phyloP scores from a whole-genome alignment of 108 stramenopile species.

The Nitzschia sp. region DNA sequence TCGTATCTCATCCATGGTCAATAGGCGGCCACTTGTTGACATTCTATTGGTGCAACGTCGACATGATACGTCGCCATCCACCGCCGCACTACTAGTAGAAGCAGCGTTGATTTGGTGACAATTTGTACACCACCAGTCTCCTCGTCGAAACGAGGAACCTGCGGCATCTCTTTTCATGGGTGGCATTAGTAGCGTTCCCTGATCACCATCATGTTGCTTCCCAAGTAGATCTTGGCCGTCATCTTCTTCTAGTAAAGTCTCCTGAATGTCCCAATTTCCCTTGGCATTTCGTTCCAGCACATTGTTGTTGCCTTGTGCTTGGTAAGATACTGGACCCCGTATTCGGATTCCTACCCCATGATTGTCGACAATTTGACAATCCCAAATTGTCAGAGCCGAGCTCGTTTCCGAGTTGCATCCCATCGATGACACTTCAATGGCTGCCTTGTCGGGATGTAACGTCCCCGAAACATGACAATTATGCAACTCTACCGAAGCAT shows the following conservation, averaged over 20 bases:
- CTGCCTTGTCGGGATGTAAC: conserved; percentile 31
- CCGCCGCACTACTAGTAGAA: background rate
- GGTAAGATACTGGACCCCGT: conserved; percentile 24
- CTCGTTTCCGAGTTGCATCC: background rate
- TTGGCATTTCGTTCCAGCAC: conserved; percentile 3
- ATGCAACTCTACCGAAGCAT: conserved; percentile 19
- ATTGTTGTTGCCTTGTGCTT: background rate
- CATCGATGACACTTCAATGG: conserved; percentile 32
- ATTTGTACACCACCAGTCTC: conserved; percentile 35
- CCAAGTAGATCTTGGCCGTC: background rate
- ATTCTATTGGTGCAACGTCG: background rate
- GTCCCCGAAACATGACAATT: conserved; percentile 21
- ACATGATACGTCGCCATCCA: background rate
- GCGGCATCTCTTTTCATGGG: conserved; percentile 17
- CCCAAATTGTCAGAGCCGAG: conserved; percentile 18
- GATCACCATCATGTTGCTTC: background rate
- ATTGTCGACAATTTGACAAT: conserved; percentile 25
- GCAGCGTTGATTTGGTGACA: conserved; percentile 7
- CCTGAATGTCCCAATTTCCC: background rate
- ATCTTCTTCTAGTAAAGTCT: background rate
- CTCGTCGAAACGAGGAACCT: conserved; percentile 40
- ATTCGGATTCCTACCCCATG: conserved; percentile 29
- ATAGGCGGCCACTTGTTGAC: background rate
- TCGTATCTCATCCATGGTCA: conserved; percentile 15
- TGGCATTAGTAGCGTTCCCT: no score